Evolutionary conservation across 2,329 filamentous ascomycete genomes (phyloP), one percentile per base, ranked within the genome.

Genomic region (Xylaria sp.): DNA sequence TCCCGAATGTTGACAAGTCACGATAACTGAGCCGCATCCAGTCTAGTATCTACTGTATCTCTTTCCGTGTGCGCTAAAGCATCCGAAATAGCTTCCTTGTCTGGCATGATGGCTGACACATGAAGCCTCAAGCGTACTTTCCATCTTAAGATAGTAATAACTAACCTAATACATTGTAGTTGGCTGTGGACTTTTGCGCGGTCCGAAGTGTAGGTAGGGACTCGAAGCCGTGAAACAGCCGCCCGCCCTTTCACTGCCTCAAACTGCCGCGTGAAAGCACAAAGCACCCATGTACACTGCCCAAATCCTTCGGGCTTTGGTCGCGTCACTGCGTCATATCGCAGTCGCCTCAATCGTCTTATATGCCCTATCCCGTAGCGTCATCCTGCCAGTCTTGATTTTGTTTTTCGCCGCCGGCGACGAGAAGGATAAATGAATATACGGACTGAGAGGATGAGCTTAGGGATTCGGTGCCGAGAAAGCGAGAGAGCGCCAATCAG

Each of bases 181-280:
- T 15, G 63, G 46, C 25, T 46, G 56, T 62, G 51, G 65, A 63
- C 58, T 32, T 63, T 63, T 9, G 34, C 34, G 34, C 34, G 34
- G 34, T 37, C 34, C 34, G 34, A 1, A 37, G 34, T 37, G 18
- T 41, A 20, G 28, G 18, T 41, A 20, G 28, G 52, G 28, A 20
- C 28, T 25, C 8, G 18, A 37, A 57, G 56, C 52, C 37, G 37
- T 62, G 63, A 59, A 58, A 59, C 48, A 69, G 63, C 63, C 66
- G 62, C 66, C 28, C 52, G 15, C 46, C 46, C 2, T 23, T 55
- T 60, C 59, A 66, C 59, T 63, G 59, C 67, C 67, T 63, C 58
- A 60, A 55, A 66, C 48, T 44, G 41, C 50, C 59, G 63, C 63
- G 18, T n/a, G 23, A n/a, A n/a, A n/a, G n/a, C n/a, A n/a, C n/a